Evolutionary conservation across 2,329 filamentous ascomycete genomes (phyloP).

Genomic region (Sarocladium brachiariae): DNA sequence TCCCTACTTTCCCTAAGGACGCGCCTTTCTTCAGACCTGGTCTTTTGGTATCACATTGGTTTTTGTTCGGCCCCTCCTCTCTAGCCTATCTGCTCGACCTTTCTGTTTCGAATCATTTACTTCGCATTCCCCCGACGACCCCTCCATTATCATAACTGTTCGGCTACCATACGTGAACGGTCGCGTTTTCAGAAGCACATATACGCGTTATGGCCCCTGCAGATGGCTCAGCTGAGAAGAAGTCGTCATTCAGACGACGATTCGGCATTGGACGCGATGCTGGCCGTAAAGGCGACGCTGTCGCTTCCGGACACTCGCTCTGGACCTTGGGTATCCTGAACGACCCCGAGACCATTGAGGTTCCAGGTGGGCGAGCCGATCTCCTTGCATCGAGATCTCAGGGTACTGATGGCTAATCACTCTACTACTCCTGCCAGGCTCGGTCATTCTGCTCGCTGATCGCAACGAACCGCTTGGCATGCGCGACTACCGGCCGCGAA

Average conservation of each 20-base stretch:
- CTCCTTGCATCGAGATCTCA: not conserved
- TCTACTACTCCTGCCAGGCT: conserved; percentile 33
- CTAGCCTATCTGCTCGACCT: not conserved
- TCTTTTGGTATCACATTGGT: not conserved
- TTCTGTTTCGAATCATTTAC: no score
- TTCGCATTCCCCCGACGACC: not conserved
- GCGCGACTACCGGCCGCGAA: conserved; percentile 48
- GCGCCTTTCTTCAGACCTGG: not conserved
- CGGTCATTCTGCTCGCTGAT: conserved; percentile 48
- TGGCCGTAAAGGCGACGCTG: conserved; percentile 8
- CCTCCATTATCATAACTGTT: no score
- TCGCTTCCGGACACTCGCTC: conserved; percentile 23
- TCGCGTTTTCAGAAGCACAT: not conserved
- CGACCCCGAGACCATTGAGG: conserved; percentile 73
- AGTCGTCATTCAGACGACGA: not conserved
- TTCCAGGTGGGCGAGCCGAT: conserved; percentile 59
- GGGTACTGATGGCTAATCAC: not conserved
- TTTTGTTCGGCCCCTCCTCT: not conserved
- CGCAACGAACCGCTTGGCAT: conserved; percentile 55
- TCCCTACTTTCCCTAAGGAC: not conserved
- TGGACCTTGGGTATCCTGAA: conserved; percentile 77
- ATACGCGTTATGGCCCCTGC: conserved; percentile 1
- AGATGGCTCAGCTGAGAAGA: not conserved
- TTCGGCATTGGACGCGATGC: conserved; percentile 14
- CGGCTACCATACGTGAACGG: not conserved